Evolutionary conservation across 306 rosid genomes (phyloP), one percentile per base, ranked within the genome.

Genomic region (Lithocarpus polystachyus): DNA sequence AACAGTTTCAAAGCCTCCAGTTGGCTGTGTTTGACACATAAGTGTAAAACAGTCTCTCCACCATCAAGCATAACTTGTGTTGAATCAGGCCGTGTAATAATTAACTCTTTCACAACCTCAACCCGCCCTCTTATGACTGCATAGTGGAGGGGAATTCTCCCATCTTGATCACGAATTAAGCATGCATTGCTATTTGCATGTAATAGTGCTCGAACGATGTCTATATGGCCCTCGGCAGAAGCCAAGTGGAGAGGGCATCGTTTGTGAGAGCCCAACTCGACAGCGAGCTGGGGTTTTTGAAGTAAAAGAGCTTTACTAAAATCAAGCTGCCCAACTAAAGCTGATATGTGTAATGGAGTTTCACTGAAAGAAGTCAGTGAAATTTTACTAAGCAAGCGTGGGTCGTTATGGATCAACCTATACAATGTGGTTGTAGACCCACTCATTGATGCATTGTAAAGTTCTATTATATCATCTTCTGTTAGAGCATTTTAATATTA

Each of bases 311-410:
- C 3, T 24, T 15, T 12, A 4, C 69, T 35, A 24, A 73, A 40
- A 1, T 54, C 60, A 26, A 40, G 11, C 1, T 80, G 79, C 43
- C 73, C 84, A 43, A 2, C 45, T 28, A 15, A 29, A 68, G 75
- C 53, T 28, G 72, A 75, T 56, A 74, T 5, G 31, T 80, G 84
- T 14, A 80, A 74, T 6, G 84, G 84, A 4, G 84, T 80, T 56
- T 75, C 72, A 56, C 2, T 48, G 4, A 54, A 4, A 5, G 6
- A 3, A 31, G 56, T 57, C 1, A 4, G 62, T 14, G 80, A 75
- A 31, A 68, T 10, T 15, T 24, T 75, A 40, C 6, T 1, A 0
- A 57, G 59, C 28, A 81, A 45, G 4, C 17, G 52, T 17, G 61
- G 79, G 40, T 80, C 60, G 9, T 80, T 22, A 1, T 54, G 53